Conservation (phyloP, 2,329 filamentous ascomycete species). For the Ceratocystis eucalypticola region DNA sequence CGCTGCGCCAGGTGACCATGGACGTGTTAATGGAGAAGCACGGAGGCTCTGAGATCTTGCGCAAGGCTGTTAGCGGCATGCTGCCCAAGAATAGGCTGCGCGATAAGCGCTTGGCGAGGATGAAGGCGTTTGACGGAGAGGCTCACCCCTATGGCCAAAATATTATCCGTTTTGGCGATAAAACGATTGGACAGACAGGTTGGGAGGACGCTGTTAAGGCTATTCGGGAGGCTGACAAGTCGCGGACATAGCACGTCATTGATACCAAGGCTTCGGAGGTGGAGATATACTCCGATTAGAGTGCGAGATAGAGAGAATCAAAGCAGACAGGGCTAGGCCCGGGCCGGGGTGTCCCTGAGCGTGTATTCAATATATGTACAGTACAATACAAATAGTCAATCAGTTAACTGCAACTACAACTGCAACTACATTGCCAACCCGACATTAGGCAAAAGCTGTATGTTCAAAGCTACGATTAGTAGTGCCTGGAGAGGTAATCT, state of each 20-base stretch:
- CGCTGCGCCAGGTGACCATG: conserved; percentile 80
- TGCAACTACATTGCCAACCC: too few species aligned
- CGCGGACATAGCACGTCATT: conserved; percentile 34
- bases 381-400: conserved; percentile 5
- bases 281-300: neutral
- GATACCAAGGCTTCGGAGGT: neutral
- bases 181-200: conserved; percentile 38
- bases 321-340: conserved; percentile 4
- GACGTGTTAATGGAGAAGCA: conserved; percentile 88
- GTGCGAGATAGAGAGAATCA: conserved; percentile 1
- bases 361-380: conserved; percentile 19
- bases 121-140: conserved; percentile 93
- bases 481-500: too few species aligned
- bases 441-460: too few species aligned
- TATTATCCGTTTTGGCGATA: conserved; percentile 56
- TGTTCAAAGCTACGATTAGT: too few species aligned
- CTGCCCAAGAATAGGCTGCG: conserved; percentile 89
- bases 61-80: conserved; percentile 92
- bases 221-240: conserved; percentile 36
- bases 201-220: conserved; percentile 40
- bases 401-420: too few species aligned
- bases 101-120: conserved; percentile 69
- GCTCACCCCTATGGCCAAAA: conserved; percentile 88
- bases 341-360: conserved; percentile 4
- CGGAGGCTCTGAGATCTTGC: conserved; percentile 80